Percentiles rank a stretch among this genome's conserved stretches.
phyloP scores from a whole-genome alignment of 257 asterid species.

The Nicotiana sylvestris region DNA sequence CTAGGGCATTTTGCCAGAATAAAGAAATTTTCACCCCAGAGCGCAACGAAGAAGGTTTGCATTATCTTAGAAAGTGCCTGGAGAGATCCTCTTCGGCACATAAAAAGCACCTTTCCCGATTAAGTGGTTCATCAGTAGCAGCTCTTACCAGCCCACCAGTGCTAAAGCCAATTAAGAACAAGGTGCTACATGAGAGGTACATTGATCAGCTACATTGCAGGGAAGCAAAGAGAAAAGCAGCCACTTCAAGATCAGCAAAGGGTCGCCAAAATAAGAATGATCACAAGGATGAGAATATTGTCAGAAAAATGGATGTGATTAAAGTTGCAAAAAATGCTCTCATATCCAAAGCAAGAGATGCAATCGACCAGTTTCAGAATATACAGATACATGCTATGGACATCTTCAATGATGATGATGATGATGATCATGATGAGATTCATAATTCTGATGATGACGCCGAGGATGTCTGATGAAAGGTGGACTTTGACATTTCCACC shows the following conservation, averaged over 20 bases:
- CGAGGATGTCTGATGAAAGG: neutral
- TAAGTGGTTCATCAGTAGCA: conserved; percentile 23
- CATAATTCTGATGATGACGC: conserved; percentile 27
- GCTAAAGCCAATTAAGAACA: conserved; percentile 73
- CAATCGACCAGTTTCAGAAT: conserved; percentile 41
- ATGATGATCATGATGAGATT: conserved; percentile 17
- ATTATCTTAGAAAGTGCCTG: conserved; percentile 30
- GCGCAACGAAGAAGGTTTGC: conserved; percentile 23
- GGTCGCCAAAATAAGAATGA: conserved; percentile 9
- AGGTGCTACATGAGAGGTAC: conserved; percentile 78
- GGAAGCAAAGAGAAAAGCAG: conserved; percentile 76
- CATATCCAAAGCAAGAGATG: conserved; percentile 54
- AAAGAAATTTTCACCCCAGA: conserved; percentile 44
- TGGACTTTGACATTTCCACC: neutral
- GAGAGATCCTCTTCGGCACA: conserved; percentile 42
- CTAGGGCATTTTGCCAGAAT: conserved; percentile 14
- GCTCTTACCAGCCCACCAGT: conserved; percentile 66
- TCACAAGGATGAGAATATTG: conserved; percentile 11
- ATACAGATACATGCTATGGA: conserved; percentile 20
- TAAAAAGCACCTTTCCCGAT: conserved; percentile 38
- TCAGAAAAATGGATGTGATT: conserved; percentile 28
- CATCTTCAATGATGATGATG: conserved; percentile 1
- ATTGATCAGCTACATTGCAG: conserved; percentile 74
- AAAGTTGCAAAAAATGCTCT: conserved; percentile 65
- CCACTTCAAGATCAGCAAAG: conserved; percentile 40